Conservation (phyloP, 2,329 filamentous ascomycete genomes). For the Trichoderma harzianum region DNA sequence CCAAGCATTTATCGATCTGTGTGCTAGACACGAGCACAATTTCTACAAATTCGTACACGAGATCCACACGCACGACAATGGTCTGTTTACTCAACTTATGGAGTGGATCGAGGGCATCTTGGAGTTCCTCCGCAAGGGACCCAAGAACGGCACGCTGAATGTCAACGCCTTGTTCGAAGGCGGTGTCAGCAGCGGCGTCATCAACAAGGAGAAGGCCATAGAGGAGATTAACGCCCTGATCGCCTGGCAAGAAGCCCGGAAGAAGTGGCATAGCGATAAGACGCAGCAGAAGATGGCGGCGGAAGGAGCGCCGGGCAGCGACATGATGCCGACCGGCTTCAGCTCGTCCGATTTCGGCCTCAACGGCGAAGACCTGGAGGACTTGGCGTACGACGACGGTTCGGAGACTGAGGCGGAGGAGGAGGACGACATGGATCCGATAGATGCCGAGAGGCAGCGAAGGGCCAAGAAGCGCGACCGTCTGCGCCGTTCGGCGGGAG, state of each 20-base stretch:
- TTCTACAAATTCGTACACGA: conserved; percentile 99
- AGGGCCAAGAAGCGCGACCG: conserved; percentile 75
- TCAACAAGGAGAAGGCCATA: conserved; percentile 71
- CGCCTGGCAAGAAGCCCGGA: conserved; percentile 88
- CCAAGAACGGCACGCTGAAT: conserved; percentile 79
- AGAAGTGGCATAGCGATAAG: conserved; percentile 98
- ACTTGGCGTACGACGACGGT: conserved; percentile 76
- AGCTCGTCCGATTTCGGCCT: conserved; percentile 85
- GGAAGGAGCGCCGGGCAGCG: conserved; percentile 53
- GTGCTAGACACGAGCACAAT: conserved; percentile 89
- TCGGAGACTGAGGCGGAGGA: conserved; percentile 64
- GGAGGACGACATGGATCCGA: conserved; percentile 80
- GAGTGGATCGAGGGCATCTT: conserved; percentile 94
- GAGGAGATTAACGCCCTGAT: conserved; percentile 82
- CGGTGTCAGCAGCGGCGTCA: conserved; percentile 60
- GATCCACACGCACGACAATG: conserved; percentile 94
- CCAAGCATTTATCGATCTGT: conserved; percentile 95
- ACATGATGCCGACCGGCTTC: conserved; percentile 60
- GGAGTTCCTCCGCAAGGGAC: conserved; percentile 85
- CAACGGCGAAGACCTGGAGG: conserved; percentile 79
- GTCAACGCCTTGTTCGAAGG: conserved; percentile 92
- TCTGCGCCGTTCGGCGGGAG: conserved; percentile 74
- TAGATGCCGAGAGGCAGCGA: conserved; percentile 78
- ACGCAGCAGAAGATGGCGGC: conserved; percentile 98
- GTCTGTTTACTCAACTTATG: conserved; percentile 94